Percentiles rank a stretch among this genome's conserved stretches.
phyloP scores from a whole-genome alignment of 2,329 filamentous ascomycete genomes.

The Annulohypoxylon truncatum region DNA sequence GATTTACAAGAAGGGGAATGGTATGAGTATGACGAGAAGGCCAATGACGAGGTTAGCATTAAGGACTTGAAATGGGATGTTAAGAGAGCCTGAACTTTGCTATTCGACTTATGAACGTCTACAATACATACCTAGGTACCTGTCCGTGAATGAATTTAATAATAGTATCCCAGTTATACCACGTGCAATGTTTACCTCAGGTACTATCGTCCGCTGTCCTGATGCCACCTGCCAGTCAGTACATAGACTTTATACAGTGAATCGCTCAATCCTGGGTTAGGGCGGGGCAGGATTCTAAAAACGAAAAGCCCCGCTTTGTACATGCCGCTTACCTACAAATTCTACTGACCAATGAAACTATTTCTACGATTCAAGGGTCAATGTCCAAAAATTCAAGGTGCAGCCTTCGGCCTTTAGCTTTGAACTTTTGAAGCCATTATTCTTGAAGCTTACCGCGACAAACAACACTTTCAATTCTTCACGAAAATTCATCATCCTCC shows the following conservation, averaged over 20 bases:
- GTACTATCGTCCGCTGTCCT: no score
- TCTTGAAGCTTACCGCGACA: conserved; percentile 22
- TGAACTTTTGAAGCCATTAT: neutral
- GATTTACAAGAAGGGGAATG: conserved; percentile 92
- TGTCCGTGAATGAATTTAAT: neutral
- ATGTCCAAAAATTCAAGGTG: conserved; percentile 21
- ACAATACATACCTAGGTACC: no score
- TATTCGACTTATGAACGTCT: no score
- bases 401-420: neutral
- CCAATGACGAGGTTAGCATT: conserved; percentile 90
- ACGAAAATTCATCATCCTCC: conserved; percentile 31
- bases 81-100: conserved; percentile 67
- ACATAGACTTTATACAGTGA: neutral
- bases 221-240: no score
- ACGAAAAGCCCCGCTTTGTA: conserved; percentile 1
- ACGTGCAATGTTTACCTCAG: no score
- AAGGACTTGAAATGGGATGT: conserved; percentile 91
- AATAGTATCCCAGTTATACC: no score
- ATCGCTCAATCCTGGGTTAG: neutral
- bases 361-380: neutral
- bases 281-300: conserved; percentile 14
- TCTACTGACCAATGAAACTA: conserved; percentile 2
- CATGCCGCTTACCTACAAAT: neutral
- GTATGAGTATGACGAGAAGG: conserved; percentile 98
- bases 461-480: conserved; percentile 13